Percentiles rank a stretch among this genome's conserved stretches.
These are phyloP conservation scores for Poteriospumella lacustris DNA, from an alignment of 108 stramenopile species.

Conservation along the genomic window DNA sequence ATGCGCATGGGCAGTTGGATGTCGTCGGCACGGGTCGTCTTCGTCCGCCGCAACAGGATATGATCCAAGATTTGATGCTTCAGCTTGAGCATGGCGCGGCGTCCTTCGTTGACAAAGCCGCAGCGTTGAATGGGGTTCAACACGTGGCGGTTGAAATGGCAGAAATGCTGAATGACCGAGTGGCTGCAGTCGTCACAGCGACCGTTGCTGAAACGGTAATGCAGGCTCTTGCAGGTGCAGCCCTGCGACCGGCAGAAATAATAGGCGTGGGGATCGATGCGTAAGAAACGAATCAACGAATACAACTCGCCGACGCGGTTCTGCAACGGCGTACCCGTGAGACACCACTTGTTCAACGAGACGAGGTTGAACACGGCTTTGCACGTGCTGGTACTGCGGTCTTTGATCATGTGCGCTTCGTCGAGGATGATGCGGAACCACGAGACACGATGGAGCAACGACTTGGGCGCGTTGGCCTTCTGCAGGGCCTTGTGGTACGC, in stretches of 20 bases:
- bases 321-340: conserved; percentile 94
- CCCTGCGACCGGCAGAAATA: conserved; percentile 72
- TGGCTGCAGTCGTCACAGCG: conserved; percentile 83
- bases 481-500: neutral
- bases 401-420: conserved; percentile 89
- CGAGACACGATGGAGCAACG: conserved; percentile 70
- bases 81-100: conserved; percentile 78
- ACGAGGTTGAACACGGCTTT: conserved; percentile 89
- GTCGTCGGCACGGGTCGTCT: conserved; percentile 82
- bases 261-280: conserved; percentile 90
- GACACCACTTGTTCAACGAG: conserved; percentile 70
- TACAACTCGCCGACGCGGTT: conserved; percentile 98
- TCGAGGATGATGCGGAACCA: conserved; percentile 92
- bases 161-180: conserved; percentile 79
- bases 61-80: conserved; percentile 68
- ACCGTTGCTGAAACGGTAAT: conserved; percentile 79
- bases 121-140: conserved; percentile 86
- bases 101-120: conserved; percentile 76
- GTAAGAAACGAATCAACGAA: conserved; percentile 82
- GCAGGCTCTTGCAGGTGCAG: conserved; percentile 63
- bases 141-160: conserved; percentile 84
- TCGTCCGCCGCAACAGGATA: conserved; percentile 89
- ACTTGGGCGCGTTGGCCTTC: conserved; percentile 15
- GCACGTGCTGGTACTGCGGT: conserved; percentile 77
- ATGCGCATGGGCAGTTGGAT: conserved; percentile 81